Conservation (phyloP, 2,329 filamentous ascomycete species). For the Hypoxylon rubiginosum region DNA sequence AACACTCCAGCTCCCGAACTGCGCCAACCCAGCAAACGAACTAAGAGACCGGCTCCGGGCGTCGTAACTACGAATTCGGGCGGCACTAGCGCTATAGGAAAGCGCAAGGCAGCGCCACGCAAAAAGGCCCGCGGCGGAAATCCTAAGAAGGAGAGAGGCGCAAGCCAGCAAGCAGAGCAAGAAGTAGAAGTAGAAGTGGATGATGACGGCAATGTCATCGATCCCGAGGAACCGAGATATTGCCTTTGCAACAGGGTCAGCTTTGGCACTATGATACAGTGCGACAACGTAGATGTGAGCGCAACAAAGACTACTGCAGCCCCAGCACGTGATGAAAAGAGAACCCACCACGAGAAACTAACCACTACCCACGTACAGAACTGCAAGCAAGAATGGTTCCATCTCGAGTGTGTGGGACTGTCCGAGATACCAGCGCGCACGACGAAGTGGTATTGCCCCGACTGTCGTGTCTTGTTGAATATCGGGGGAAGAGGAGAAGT, state of each 20-base stretch:
- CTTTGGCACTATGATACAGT: conserved; percentile 86
- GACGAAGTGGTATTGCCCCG: conserved; percentile 87
- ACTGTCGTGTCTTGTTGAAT: conserved; percentile 74
- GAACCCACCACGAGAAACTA: conserved; percentile 41
- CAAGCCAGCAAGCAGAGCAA: conserved; percentile 58
- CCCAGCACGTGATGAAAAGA: conserved; percentile 34
- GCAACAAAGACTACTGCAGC: conserved; percentile 33
- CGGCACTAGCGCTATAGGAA: conserved; percentile 76
- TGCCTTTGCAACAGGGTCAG: conserved; percentile 85
- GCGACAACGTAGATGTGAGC: conserved; percentile 82
- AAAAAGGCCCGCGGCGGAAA: conserved; percentile 70
- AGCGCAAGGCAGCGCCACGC: conserved; percentile 76
- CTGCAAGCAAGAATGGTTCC: conserved; percentile 89
- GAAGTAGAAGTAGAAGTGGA: conserved; percentile 71
- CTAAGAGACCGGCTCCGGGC: conserved; percentile 79
- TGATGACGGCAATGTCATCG: conserved; percentile 77
- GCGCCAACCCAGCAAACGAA: conserved; percentile 65
- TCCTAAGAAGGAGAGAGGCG: conserved; percentile 55
- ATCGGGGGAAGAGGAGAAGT: conserved; percentile 75
- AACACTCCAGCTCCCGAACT: conserved; percentile 69
- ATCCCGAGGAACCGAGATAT: conserved; percentile 81
- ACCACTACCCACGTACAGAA: conserved; percentile 57
- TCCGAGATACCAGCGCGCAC: conserved; percentile 76
- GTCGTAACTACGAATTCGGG: conserved; percentile 75
- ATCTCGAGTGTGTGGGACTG: conserved; percentile 81